Evolutionary conservation across 2,329 filamentous ascomycete genomes (phyloP).

Genomic region (Acrocalymma vagum): DNA sequence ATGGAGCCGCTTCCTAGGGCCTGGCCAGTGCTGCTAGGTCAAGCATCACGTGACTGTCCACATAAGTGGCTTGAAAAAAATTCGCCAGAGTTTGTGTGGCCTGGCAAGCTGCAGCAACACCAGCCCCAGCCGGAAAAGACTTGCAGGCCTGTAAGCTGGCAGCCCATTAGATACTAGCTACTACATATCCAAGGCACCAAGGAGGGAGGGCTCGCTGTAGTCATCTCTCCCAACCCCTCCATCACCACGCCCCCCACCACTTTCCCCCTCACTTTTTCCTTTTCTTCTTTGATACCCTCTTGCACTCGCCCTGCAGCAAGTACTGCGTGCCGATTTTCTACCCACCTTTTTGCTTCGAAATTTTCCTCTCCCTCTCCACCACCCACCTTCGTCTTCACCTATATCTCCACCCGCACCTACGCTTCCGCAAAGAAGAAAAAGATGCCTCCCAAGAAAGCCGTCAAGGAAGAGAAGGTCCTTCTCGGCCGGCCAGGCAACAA

Average conservation of each 20-base stretch:
- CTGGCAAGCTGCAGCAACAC: too few species aligned
- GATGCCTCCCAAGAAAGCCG: conserved; percentile 96
- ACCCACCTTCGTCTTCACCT: conserved; percentile 46
- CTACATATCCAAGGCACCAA: conserved; percentile 22
- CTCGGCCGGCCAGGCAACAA: conserved; percentile 97
- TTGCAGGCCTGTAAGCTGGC: too few species aligned
- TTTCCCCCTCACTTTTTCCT: conserved; percentile 57
- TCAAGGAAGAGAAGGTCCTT: conserved; percentile 93
- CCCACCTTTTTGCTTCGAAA: conserved; percentile 47
- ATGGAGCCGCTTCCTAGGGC: too few species aligned
- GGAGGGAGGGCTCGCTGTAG: conserved; percentile 37
- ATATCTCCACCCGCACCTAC: conserved; percentile 64
- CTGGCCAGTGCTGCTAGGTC: too few species aligned
- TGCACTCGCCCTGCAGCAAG: conserved; percentile 59
- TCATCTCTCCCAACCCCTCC: conserved; percentile 41
- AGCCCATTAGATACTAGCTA: too few species aligned
- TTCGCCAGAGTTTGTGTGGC: too few species aligned
- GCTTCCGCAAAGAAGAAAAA: conserved; percentile 70
- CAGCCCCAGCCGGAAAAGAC: too few species aligned
- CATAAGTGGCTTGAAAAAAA: too few species aligned
- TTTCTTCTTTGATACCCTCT: conserved; percentile 61
- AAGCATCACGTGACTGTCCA: too few species aligned
- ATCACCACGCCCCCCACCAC: conserved; percentile 44
- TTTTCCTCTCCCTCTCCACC: conserved; percentile 50
- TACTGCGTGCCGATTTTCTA: conserved; percentile 52